These are phyloP conservation scores for Paspalum vaginatum DNA, from an alignment of 176 grass and related monocot species.

Conservation along the genomic window DNA sequence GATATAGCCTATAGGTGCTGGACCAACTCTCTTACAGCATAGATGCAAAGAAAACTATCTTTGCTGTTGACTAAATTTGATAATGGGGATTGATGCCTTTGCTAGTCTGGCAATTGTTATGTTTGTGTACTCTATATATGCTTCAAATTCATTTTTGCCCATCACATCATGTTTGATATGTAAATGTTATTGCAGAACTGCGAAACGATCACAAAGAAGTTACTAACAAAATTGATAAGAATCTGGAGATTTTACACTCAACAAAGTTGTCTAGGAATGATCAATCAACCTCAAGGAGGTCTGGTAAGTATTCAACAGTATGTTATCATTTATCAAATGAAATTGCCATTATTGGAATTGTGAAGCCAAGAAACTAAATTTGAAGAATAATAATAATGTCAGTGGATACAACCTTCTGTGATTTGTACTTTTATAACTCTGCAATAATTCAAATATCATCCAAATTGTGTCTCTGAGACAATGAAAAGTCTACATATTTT, in stretches of 20 bases:
- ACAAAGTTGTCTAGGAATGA: conserved; percentile 59
- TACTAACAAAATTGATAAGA: conserved; percentile 80
- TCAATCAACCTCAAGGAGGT: conserved; percentile 26
- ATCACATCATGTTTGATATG: conserved; percentile 4
- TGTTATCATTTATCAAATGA: neutral
- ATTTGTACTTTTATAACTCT: neutral
- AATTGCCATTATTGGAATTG: neutral
- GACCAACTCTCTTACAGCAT: neutral
- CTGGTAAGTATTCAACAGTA: conserved; percentile 46
- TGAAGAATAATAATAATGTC: neutral
- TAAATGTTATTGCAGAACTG: conserved; percentile 53
- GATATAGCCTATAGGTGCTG: neutral
- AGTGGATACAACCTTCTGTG: neutral
- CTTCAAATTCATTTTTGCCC: neutral
- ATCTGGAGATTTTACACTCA: conserved; percentile 77
- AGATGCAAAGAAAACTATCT: neutral
- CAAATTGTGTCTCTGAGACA: conserved; percentile 18
- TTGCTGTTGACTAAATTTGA: neutral
- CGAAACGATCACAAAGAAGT: conserved; percentile 77
- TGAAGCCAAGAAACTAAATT: neutral
- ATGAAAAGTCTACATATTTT: conserved; percentile 3
- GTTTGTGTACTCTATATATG: neutral
- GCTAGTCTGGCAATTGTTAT: neutral
- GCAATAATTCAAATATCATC: neutral
- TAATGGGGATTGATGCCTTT: neutral